A percentile compares a stretch with the other conserved stretches of the same genome.
Evolutionary conservation across 2,329 filamentous ascomycete species (phyloP).

Genomic region (Sporothrix luriei): DNA sequence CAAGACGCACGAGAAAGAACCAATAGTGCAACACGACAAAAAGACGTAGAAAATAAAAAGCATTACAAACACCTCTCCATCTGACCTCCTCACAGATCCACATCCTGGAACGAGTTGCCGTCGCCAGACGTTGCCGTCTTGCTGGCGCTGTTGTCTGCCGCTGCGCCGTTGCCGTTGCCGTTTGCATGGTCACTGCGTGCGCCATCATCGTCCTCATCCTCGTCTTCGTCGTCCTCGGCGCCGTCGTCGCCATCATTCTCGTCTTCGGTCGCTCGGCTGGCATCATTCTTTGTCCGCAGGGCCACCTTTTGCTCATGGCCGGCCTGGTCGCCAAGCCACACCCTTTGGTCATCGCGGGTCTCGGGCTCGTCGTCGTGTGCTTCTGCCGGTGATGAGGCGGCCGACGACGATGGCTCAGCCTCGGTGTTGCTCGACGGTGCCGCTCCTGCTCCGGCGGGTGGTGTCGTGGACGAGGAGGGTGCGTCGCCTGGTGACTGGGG

Average conservation of each 20-base stretch:
- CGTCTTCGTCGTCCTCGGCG: slow-evolving; percentile 37
- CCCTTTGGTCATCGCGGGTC: slow-evolving; percentile 56
- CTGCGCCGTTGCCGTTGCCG: slow-evolving; percentile 8
- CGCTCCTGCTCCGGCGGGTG: slow-evolving; percentile 13
- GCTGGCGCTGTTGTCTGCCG: slow-evolving; percentile 31
- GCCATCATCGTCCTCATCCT: slow-evolving; percentile 40
- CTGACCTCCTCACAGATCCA: slow-evolving; percentile 52
- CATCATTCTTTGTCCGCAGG: slow-evolving; percentile 47
- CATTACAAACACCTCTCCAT: too few species aligned
- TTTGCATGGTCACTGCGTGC: slow-evolving; percentile 40
- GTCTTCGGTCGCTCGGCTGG: slow-evolving; percentile 36
- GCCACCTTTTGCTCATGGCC: slow-evolving; percentile 55
- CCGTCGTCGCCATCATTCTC: slow-evolving; percentile 17
- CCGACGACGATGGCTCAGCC: slow-evolving; percentile 24
- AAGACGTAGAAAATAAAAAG: neutral
- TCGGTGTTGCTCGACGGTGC: slow-evolving; percentile 18
- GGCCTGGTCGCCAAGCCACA: slow-evolving; percentile 56
- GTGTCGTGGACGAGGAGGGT: slow-evolving; percentile 14
- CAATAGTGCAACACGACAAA: neutral
- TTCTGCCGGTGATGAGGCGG: slow-evolving; percentile 37
- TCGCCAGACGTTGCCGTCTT: slow-evolving; percentile 52
- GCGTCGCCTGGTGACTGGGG: slow-evolving; percentile 27
- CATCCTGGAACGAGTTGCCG: slow-evolving; percentile 65
- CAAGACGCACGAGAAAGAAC: too few species aligned
- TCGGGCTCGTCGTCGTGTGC: slow-evolving; percentile 24